phyloP scores from a whole-genome alignment of 176 grass and related monocot genomes.

The Aegilops longissima region DNA sequence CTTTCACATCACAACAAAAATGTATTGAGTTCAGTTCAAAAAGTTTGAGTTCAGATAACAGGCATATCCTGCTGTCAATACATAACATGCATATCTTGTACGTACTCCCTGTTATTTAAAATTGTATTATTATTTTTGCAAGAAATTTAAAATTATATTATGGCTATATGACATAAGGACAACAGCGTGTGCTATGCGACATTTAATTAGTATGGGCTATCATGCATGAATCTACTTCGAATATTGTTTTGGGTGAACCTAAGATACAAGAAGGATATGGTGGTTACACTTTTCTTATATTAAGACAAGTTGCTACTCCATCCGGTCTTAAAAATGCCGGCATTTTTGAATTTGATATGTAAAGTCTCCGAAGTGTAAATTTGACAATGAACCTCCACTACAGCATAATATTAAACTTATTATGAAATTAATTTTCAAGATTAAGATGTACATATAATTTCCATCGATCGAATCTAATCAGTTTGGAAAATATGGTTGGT shows the following conservation, averaged over 20 bases:
- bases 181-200: neutral
- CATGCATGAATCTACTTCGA: neutral
- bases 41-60: neutral
- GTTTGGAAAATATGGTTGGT: neutral
- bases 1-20: neutral
- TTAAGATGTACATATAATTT: neutral
- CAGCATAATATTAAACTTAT: neutral
- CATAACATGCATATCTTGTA: neutral
- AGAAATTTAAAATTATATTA: neutral
- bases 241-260: conserved; percentile 6
- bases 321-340: neutral
- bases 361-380: neutral
- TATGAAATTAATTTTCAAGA: neutral
- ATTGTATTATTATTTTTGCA: no score
- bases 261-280: neutral
- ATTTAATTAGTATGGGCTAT: neutral
- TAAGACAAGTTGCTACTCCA: neutral
- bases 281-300: neutral
- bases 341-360: neutral
- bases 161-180: neutral
- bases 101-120: no score
- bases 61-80: neutral
- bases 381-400: neutral
- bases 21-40: neutral
- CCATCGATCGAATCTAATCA: neutral